Evolutionary conservation across 768 basidiomycete species (phyloP).

Genomic region (Leccinum variicolor): DNA sequence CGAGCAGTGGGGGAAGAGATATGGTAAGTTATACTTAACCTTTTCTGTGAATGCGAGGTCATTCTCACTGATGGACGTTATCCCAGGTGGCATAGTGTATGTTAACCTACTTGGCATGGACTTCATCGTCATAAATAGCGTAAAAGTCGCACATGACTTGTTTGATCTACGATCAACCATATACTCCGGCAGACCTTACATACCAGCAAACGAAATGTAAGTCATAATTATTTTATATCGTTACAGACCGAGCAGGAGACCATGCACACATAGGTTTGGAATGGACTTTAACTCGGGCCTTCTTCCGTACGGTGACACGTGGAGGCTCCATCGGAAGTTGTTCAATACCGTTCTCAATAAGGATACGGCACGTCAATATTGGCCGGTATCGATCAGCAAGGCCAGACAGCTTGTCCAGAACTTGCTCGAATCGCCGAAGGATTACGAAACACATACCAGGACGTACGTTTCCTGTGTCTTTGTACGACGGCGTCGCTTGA

Average conservation of each 20-base stretch:
- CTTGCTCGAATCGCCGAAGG: slow-evolving; percentile 16
- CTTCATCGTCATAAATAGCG: slow-evolving; percentile 26
- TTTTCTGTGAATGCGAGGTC: background rate
- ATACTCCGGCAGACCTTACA: slow-evolving; percentile 27
- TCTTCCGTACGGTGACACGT: slow-evolving; percentile 27
- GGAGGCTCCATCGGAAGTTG: slow-evolving; percentile 31
- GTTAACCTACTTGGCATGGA: slow-evolving; percentile 25
- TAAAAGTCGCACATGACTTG: slow-evolving; percentile 19
- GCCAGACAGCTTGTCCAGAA: slow-evolving; percentile 22
- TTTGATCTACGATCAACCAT: slow-evolving; percentile 24
- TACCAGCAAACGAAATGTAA: slow-evolving; percentile 19
- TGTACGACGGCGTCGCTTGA: background rate
- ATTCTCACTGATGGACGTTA: background rate
- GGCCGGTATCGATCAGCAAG: slow-evolving; percentile 13
- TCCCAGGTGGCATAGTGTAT: slow-evolving; percentile 25
- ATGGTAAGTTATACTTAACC: slow-evolving; percentile 21
- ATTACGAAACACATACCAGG: slow-evolving; percentile 14
- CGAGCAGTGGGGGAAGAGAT: slow-evolving; percentile 31
- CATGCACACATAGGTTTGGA: slow-evolving; percentile 19
- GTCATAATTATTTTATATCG: background rate
- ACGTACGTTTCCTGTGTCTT: slow-evolving; percentile 21
- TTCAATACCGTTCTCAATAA: slow-evolving; percentile 20
- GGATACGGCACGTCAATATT: slow-evolving; percentile 10
- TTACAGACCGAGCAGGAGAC: background rate
- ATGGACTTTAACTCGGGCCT: slow-evolving; percentile 28